A percentile compares a stretch with the other conserved stretches of the same genome.
phyloP scores from a whole-genome alignment of 1,284 basidiomycete genomes.

The Puccinia triticina region DNA sequence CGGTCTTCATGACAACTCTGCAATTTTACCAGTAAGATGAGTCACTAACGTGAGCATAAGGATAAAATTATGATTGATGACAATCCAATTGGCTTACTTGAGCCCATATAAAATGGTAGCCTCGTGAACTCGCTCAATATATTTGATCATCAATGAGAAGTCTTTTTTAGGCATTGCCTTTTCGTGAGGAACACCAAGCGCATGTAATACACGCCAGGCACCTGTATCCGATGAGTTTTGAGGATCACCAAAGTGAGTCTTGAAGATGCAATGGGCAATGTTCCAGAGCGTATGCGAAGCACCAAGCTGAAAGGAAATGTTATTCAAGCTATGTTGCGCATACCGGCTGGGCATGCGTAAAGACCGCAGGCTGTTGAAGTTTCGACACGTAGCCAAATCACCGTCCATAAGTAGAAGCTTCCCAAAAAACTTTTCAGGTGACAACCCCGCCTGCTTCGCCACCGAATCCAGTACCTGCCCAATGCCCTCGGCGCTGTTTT shows the following conservation, averaged over 20 bases:
- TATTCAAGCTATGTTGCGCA: not conserved
- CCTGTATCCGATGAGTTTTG: not conserved
- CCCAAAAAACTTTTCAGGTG: not conserved
- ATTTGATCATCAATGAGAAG: not conserved
- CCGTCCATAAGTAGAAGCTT: not conserved
- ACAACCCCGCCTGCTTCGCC: not conserved
- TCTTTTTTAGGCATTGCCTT: slow-evolving; percentile 9
- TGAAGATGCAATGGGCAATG: not conserved
- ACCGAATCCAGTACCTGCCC: not conserved
- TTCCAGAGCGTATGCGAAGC: slow-evolving; percentile 3
- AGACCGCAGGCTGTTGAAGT: slow-evolving; percentile 1
- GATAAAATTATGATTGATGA: not conserved
- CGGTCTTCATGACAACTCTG: not conserved
- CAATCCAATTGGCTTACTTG: not conserved
- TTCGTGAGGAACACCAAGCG: slow-evolving; percentile 1
- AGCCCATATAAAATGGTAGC: not conserved
- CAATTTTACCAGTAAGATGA: too few relatives aligned
- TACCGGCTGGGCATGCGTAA: not conserved
- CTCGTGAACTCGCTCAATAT: slow-evolving; percentile 9
- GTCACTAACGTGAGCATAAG: too few relatives aligned
- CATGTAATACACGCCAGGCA: slow-evolving; percentile 6
- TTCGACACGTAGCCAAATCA: not conserved
- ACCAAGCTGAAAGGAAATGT: not conserved
- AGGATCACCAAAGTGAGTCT: not conserved
- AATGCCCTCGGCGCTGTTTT: slow-evolving; percentile 4